Evolutionary conservation across 805 yeast species (phyloP).

Genomic region (Teunomyces funiuensis): DNA sequence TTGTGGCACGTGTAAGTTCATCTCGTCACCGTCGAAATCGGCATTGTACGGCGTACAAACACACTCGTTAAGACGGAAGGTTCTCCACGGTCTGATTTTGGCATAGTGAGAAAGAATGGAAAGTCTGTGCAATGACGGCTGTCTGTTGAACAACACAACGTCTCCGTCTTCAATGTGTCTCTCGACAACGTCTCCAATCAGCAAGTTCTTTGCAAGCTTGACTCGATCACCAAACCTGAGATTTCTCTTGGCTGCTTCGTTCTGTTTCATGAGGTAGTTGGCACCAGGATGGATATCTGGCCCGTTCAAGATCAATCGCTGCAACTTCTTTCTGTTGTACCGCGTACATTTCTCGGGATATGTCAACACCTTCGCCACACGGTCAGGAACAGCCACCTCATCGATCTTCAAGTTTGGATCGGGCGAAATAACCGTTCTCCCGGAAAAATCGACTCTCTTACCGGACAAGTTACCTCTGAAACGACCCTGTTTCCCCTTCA

Average conservation of each 20-base stretch:
- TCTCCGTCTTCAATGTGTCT: slow-evolving; percentile 98
- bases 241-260: slow-evolving; percentile 85
- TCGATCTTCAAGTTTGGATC: slow-evolving; percentile 94
- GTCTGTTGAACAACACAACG: slow-evolving; percentile 92
- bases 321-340: slow-evolving; percentile 79
- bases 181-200: slow-evolving; percentile 90
- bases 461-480: slow-evolving; percentile 98
- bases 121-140: slow-evolving; percentile 93
- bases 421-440: slow-evolving; percentile 97
- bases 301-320: slow-evolving; percentile 73
- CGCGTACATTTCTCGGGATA: slow-evolving; percentile 94
- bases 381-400: slow-evolving; percentile 97
- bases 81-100: slow-evolving; percentile 96
- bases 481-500: slow-evolving; percentile 98
- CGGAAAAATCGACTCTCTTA: slow-evolving; percentile 97
- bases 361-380: slow-evolving; percentile 92
- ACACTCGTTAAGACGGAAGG: slow-evolving; percentile 95
- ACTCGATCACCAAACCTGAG: slow-evolving; percentile 83
- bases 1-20: slow-evolving; percentile 98
- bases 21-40: slow-evolving; percentile 99
- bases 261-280: slow-evolving; percentile 78
- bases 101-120: slow-evolving; percentile 96
- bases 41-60: slow-evolving; percentile 99
- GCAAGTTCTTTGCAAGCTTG: slow-evolving; percentile 72
- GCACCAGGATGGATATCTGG: slow-evolving; percentile 96